phyloP scores from a whole-genome alignment of 371 early-diverging fungal species.

The Apophysomyces sp. region DNA sequence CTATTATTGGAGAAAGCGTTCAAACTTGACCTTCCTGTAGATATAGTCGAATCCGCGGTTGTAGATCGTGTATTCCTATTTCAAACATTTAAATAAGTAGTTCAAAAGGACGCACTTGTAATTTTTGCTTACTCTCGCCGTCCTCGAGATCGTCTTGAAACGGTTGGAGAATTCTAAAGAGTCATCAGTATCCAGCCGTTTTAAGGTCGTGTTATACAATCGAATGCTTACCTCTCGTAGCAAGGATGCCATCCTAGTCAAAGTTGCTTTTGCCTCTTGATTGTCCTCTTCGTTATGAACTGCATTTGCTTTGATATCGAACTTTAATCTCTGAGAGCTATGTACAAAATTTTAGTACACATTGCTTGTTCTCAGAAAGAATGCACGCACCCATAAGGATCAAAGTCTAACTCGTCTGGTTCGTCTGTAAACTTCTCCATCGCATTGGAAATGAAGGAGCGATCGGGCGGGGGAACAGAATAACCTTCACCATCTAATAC shows the following conservation, averaged over 20 bases:
- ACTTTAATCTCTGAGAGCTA: slow-evolving; percentile 13
- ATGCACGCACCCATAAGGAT: background rate
- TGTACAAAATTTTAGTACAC: background rate
- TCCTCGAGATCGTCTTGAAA: slow-evolving; percentile 35
- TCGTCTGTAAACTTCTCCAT: slow-evolving; percentile 1
- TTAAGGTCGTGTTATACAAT: too few relatives aligned
- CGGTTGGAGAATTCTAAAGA: slow-evolving; percentile 17
- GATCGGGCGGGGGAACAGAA: slow-evolving; percentile 41
- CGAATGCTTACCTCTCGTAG: slow-evolving; percentile 18
- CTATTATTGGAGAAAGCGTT: background rate
- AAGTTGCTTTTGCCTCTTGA: slow-evolving; percentile 16
- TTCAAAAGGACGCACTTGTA: background rate
- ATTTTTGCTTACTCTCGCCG: slow-evolving; percentile 34
- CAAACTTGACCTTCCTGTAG: slow-evolving; percentile 8
- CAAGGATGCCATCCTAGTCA: slow-evolving; percentile 18
- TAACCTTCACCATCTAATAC: slow-evolving; percentile 47
- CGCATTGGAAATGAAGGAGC: slow-evolving; percentile 29
- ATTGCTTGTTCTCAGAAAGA: background rate
- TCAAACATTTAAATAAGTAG: background rate
- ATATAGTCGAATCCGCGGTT: background rate
- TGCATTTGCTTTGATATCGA: slow-evolving; percentile 16
- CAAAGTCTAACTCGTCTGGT: background rate
- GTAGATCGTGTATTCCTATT: background rate
- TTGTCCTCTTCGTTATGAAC: slow-evolving; percentile 9
- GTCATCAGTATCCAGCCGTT: too few relatives aligned